A percentile compares a stretch with the other conserved stretches of the same genome.
These are phyloP conservation scores for Fomitopsis pulvina DNA, from an alignment of 768 basidiomycete species.

Conservation along the genomic window DNA sequence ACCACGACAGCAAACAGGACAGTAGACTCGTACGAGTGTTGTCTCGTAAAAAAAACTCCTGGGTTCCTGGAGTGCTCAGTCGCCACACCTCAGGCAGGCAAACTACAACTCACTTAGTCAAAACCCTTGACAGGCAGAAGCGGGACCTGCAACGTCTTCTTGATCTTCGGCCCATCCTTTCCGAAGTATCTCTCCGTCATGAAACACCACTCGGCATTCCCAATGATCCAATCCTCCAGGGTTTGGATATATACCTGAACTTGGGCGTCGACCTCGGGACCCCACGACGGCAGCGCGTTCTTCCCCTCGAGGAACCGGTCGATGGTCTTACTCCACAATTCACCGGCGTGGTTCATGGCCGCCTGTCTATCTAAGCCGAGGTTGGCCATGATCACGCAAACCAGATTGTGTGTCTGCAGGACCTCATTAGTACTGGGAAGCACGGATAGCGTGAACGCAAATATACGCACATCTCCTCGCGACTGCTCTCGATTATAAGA, in stretches of 20 bases:
- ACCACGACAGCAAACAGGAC: too few relatives aligned
- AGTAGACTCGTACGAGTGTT: too few relatives aligned
- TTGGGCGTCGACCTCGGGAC: conserved; percentile 49
- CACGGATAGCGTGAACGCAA: neutral
- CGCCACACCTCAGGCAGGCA: too few relatives aligned
- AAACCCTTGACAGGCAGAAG: conserved; percentile 26
- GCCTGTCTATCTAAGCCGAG: conserved; percentile 51
- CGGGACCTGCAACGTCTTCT: conserved; percentile 44
- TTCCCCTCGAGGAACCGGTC: conserved; percentile 17
- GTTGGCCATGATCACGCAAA: conserved; percentile 61
- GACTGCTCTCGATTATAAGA: conserved; percentile 80
- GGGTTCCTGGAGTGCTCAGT: too few relatives aligned
- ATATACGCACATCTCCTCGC: conserved; percentile 45
- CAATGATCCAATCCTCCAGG: conserved; percentile 68
- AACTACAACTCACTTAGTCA: too few relatives aligned
- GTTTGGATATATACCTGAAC: conserved; percentile 54
- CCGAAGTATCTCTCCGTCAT: conserved; percentile 67
- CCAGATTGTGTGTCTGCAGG: too few relatives aligned
- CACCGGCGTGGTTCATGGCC: conserved; percentile 59
- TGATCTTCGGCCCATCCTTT: conserved; percentile 44
- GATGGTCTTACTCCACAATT: conserved; percentile 50
- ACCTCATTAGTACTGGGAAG: neutral
- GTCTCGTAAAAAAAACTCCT: too few relatives aligned
- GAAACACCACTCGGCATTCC: conserved; percentile 70
- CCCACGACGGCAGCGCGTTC: conserved; percentile 52